A percentile compares a stretch with the other conserved stretches of the same genome.
These are phyloP conservation scores for Candida ipomoeae DNA, from an alignment of 805 yeast species.

Conservation along the genomic window DNA sequence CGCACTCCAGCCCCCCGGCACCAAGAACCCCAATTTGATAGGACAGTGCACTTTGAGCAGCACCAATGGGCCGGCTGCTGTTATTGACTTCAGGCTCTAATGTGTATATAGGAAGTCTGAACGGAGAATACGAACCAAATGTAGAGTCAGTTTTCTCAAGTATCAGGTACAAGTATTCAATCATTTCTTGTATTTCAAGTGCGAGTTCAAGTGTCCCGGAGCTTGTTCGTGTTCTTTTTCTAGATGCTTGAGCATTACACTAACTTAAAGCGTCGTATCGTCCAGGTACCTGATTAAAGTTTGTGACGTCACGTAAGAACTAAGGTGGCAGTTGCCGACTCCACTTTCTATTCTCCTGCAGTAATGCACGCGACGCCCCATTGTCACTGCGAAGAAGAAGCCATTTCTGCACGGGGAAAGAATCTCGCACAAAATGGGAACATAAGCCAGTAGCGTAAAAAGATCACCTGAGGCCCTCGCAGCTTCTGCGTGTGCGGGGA, in stretches of 20 bases:
- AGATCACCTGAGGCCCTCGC: no score
- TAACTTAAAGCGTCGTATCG: no score
- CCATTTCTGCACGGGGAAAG: not conserved
- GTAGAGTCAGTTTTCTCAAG: not conserved
- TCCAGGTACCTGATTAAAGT: not conserved
- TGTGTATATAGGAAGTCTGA: constrained; percentile 15
- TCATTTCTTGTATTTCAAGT: no score
- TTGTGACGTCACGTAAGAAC: not conserved
- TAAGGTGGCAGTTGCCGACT: not conserved
- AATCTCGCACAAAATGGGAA: not conserved
- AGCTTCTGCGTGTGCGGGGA: no score
- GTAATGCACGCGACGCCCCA: not conserved
- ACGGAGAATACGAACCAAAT: not conserved
- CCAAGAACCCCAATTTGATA: constrained; percentile 63
- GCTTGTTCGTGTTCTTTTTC: no score
- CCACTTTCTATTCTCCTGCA: not conserved
- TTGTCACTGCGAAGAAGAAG: not conserved
- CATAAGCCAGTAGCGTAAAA: not conserved
- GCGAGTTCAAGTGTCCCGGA: no score
- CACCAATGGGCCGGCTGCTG: constrained; percentile 77
- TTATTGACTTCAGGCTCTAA: constrained; percentile 41
- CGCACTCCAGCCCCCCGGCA: constrained; percentile 50
- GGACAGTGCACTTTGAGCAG: constrained; percentile 68
- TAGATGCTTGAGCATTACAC: no score
- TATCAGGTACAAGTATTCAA: no score